Percentiles rank a stretch among this genome's conserved stretches.
These are phyloP conservation scores for Globisporangium ultimum DNA, from an alignment of 352 stramenopile species.

Conservation along the genomic window DNA sequence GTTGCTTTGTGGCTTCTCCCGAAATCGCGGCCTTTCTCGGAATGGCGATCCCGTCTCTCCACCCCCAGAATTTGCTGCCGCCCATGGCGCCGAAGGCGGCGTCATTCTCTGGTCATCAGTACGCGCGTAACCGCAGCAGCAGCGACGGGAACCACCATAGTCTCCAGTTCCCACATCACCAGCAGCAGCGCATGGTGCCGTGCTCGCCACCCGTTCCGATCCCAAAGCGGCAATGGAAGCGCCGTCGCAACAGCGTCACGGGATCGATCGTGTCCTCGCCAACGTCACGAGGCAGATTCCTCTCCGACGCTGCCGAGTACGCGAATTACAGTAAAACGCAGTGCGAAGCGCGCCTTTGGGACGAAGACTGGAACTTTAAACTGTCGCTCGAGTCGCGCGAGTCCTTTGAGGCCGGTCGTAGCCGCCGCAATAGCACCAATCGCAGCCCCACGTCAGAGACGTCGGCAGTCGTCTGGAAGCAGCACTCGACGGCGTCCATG, in stretches of 20 bases:
- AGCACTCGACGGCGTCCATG: conserved; percentile 30
- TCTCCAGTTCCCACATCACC: background rate
- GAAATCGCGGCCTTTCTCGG: conserved; percentile 15
- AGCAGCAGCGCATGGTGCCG: conserved; percentile 6
- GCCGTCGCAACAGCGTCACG: conserved; percentile 15
- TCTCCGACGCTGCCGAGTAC: conserved; percentile 2
- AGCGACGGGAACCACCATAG: background rate
- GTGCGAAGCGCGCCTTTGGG: conserved; percentile 49
- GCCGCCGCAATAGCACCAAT: conserved; percentile 10
- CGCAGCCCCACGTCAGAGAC: conserved; percentile 3
- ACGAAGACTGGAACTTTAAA: conserved; percentile 75
- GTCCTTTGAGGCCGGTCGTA: conserved; percentile 36
- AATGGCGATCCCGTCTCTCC: background rate
- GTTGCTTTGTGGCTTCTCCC: conserved; percentile 12
- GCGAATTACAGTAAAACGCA: conserved; percentile 35
- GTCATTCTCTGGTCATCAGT: conserved; percentile 14
- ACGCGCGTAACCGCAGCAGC: background rate
- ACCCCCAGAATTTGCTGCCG: background rate
- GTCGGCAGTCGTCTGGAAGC: conserved; percentile 9
- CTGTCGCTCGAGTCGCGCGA: conserved; percentile 64
- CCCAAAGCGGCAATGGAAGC: conserved; percentile 12
- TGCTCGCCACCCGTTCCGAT: conserved; percentile 23
- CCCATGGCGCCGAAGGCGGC: conserved; percentile 8
- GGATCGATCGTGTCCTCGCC: conserved; percentile 8
- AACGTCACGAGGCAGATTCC: background rate